phyloP scores from a whole-genome alignment of 495 filamentous ascomycete genomes.

The Talaromyces stipitatus region DNA sequence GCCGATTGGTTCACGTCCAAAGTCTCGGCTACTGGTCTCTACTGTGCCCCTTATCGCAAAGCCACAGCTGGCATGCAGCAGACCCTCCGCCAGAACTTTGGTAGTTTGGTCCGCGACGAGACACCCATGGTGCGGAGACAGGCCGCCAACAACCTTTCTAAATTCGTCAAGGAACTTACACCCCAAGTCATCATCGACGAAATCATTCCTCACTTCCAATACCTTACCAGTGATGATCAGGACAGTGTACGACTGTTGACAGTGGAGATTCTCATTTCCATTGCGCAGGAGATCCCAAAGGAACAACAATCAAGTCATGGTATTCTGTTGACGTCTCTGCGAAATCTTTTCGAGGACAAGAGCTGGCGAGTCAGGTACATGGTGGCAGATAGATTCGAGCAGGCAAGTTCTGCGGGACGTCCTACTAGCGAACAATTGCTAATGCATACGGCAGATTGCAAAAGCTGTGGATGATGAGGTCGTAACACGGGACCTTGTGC shows the following conservation, averaged over 20 bases:
- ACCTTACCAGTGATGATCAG: slow-evolving; percentile 90
- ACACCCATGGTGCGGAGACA: slow-evolving; percentile 98
- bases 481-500: slow-evolving; percentile 85
- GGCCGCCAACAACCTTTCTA: slow-evolving; percentile 90
- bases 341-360: slow-evolving; percentile 94
- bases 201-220: slow-evolving; percentile 98
- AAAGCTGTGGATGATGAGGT: slow-evolving; percentile 98
- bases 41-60: slow-evolving; percentile 85
- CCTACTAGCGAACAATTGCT: slow-evolving; percentile 6
- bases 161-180: slow-evolving; percentile 95
- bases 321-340: slow-evolving; percentile 79
- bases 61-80: slow-evolving; percentile 79
- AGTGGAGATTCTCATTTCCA: slow-evolving; percentile 91
- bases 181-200: slow-evolving; percentile 86
- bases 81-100: slow-evolving; percentile 81
- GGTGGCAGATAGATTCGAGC: slow-evolving; percentile 97
- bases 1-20: slow-evolving; percentile 99
- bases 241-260: slow-evolving; percentile 95
- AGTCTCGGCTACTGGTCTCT: slow-evolving; percentile 93
- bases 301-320: slow-evolving; percentile 96
- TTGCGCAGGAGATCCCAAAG: slow-evolving; percentile 95
- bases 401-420: slow-evolving; percentile 46
- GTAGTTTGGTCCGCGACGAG: slow-evolving; percentile 90
- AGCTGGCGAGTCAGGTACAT: slow-evolving; percentile 99
- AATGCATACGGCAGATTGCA: slow-evolving; percentile 58